A percentile compares a stretch with the other conserved stretches of the same genome.
Evolutionary conservation across 306 rosid genomes (phyloP).

Genomic region (Quercus variabilis): DNA sequence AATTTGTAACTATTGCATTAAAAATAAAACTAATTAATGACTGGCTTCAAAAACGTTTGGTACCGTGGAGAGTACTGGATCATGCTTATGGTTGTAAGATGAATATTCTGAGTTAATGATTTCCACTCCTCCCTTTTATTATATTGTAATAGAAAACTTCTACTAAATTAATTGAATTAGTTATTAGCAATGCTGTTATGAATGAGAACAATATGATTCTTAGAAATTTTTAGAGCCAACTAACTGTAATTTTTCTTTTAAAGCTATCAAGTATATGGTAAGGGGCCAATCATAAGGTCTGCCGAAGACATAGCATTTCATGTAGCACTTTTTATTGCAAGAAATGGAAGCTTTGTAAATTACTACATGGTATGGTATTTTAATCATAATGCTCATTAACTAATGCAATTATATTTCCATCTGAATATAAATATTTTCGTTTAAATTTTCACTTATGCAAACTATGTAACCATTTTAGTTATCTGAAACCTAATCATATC

Average conservation of each 20-base stretch:
- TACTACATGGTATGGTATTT: slow-evolving; percentile 66
- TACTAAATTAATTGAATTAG: too few relatives aligned
- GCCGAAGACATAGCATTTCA: slow-evolving; percentile 82
- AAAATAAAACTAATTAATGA: too few relatives aligned
- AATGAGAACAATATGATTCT: neutral
- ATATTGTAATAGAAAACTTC: too few relatives aligned
- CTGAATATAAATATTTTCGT: neutral
- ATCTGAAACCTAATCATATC: neutral
- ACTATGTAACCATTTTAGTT: neutral
- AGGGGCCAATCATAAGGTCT: slow-evolving; percentile 60
- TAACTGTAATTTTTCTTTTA: neutral
- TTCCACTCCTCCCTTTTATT: too few relatives aligned
- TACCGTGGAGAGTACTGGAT: too few relatives aligned
- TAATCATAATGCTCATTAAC: neutral
- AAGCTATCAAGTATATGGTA: slow-evolving; percentile 76
- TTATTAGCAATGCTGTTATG: neutral
- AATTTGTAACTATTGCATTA: too few relatives aligned
- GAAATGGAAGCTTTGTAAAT: slow-evolving; percentile 81
- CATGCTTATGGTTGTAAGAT: too few relatives aligned
- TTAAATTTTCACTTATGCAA: neutral
- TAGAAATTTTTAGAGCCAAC: neutral
- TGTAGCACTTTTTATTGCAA: slow-evolving; percentile 76
- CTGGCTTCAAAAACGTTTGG: too few relatives aligned
- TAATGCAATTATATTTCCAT: neutral
- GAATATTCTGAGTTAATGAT: too few relatives aligned